Conservation (phyloP, 495 filamentous ascomycete genomes). For the Talaromyces proteolyticus region DNA sequence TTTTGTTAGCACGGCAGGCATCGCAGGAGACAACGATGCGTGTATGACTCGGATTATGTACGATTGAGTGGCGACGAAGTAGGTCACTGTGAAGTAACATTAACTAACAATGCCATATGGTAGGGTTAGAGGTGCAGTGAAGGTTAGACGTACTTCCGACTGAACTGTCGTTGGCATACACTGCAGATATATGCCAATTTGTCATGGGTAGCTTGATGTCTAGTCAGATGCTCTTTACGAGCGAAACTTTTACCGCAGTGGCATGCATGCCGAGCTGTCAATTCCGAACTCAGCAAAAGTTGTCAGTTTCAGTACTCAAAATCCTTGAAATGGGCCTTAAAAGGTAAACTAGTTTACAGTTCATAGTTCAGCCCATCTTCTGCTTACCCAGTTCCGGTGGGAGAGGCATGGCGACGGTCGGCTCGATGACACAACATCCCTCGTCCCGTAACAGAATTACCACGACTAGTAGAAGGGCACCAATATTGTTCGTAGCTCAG, state of each 20-base stretch:
- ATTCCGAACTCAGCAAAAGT: not conserved
- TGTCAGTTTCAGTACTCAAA: too few relatives aligned
- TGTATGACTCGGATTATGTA: constrained; percentile 1
- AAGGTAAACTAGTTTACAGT: too few relatives aligned
- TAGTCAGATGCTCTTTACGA: constrained; percentile 1
- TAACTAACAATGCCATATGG: not conserved
- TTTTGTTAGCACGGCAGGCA: constrained; percentile 4
- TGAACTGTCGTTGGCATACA: constrained; percentile 1
- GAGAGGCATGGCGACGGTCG: not conserved
- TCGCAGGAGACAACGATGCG: not conserved
- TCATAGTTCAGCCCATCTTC: too few relatives aligned
- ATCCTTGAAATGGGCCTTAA: not conserved
- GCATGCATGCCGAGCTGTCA: not conserved
- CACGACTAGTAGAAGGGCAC: not conserved
- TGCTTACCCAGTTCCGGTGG: not conserved
- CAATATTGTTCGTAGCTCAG: too few relatives aligned
- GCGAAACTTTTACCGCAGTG: constrained; percentile 5
- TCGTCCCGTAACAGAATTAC: not conserved
- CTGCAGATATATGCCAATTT: not conserved
- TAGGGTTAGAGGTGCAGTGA: not conserved
- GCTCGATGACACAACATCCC: not conserved
- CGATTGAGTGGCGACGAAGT: constrained; percentile 1
- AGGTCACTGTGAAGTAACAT: not conserved
- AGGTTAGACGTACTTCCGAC: not conserved
- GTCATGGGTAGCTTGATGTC: constrained; percentile 5